Evolutionary conservation across 345 rosid genomes (phyloP).

Genomic region (Trapa bicornis): DNA sequence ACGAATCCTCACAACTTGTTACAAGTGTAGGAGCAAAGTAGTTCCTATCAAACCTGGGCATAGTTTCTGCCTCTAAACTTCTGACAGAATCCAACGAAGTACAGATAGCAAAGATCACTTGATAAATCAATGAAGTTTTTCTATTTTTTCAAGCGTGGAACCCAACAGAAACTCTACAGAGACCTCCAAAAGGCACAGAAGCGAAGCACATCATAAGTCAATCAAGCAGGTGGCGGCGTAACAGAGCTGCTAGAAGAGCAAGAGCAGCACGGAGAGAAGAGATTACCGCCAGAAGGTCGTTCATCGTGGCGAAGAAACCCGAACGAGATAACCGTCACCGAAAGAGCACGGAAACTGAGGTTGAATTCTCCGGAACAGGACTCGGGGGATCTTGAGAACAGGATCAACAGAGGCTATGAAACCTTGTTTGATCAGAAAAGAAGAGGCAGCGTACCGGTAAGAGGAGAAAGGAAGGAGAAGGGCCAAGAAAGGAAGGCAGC

Average conservation of each 20-base stretch:
- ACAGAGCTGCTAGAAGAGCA: background rate
- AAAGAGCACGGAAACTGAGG: background rate
- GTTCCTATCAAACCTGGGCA: background rate
- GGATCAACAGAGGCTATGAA: background rate
- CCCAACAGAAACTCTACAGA: background rate
- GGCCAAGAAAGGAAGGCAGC: too few relatives aligned
- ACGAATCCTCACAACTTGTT: background rate
- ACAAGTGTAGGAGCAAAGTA: background rate
- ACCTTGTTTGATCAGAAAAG: background rate
- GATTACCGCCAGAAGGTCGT: constrained; percentile 66
- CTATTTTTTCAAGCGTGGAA: background rate
- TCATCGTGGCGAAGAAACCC: constrained; percentile 34
- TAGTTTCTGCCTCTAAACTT: background rate
- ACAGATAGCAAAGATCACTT: background rate
- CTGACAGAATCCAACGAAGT: background rate
- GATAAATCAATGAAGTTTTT: background rate
- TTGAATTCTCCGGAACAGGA: background rate
- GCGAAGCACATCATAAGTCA: background rate
- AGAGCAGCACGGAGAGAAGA: background rate
- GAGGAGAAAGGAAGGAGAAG: too few relatives aligned
- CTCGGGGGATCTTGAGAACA: background rate
- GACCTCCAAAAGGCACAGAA: background rate
- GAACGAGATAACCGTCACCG: background rate
- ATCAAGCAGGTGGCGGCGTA: background rate
- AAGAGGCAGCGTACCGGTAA: background rate